Evolutionary conservation across 805 yeast species (phyloP), one percentile per base, ranked within the genome.

Genomic region (Scheffersomyces stipitis): DNA sequence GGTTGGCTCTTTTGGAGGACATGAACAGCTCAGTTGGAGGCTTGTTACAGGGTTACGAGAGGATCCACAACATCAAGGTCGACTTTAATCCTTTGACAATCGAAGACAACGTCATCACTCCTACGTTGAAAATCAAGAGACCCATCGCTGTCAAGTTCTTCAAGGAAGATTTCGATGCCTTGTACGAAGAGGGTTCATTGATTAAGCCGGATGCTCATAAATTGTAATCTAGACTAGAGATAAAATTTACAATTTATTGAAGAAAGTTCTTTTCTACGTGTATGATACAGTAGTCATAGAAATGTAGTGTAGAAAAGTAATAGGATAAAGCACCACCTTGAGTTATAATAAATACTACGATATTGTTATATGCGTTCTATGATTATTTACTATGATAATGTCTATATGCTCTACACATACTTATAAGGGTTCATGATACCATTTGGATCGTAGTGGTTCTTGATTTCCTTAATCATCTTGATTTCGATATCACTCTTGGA

Each of bases 351-450:
- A 23, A 20, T 27, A n/a, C n/a, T n/a, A n/a, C n/a, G n/a, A n/a
- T 35, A 26, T 12, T 15, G 28, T 26, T 34, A 33, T 24, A 24
- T 28, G 17, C 13, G 22, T 24, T n/a, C 12, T 26, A 10, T 28
- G 4, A 28, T 26, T 13, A 13, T 14, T n/a, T 12, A 26, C 3
- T n/a, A 24, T 26, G 20, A 27, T 33, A n/a, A n/a, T 29, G 15
- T 22, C 17, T 15, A 5, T 12, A 14, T 5, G n/a, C 12, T 10
- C 40, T 67, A 84, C 31, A 89, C 71, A 57, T 90, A 93, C 62
- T 91, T 91, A 71, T 91, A 93, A 17, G 99, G 99, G 60, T 93
- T 93, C 75, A 93, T 63, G 53, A 93, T 93, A 15, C 82, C 85
- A 37, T 87, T 84, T 46, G 97, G 97, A 69, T 93, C 99, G 56